Percentiles rank a stretch among this genome's conserved stretches.
These are phyloP conservation scores for Trametes polyzona DNA, from an alignment of 1,284 basidiomycete species.

Conservation along the genomic window DNA sequence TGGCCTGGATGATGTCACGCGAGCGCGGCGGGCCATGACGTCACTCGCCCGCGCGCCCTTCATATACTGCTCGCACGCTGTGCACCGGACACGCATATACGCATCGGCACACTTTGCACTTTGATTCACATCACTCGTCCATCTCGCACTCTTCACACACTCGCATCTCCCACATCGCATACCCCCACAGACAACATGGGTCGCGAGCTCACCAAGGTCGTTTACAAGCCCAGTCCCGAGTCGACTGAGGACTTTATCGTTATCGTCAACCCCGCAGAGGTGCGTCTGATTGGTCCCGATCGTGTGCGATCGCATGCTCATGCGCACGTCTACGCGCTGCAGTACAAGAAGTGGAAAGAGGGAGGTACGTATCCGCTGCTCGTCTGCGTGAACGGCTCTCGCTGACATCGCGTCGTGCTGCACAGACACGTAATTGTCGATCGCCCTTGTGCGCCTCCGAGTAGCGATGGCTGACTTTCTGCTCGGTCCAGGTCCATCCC, in stretches of 20 bases:
- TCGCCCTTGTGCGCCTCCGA: not conserved
- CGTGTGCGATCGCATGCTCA: conserved; percentile 15
- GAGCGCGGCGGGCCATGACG: conserved; percentile 18
- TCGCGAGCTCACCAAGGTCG: conserved; percentile 62
- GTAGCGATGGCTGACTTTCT: conserved; percentile 6
- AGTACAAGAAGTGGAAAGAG: conserved; percentile 80
- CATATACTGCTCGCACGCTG: conserved; percentile 16
- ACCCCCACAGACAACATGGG: conserved; percentile 15
- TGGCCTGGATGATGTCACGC: conserved; percentile 29
- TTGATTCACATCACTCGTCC: not conserved
- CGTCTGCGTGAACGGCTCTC: conserved; percentile 22
- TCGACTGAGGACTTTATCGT: conserved; percentile 72
- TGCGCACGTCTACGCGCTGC: conserved; percentile 6
- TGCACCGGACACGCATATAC: conserved; percentile 3
- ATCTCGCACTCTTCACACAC: not conserved
- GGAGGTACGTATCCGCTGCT: conserved; percentile 59
- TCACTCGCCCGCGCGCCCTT: conserved; percentile 17
- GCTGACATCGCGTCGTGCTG: conserved; percentile 22
- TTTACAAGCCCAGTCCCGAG: conserved; percentile 76
- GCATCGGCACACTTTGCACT: conserved; percentile 2
- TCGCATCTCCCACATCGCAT: not conserved
- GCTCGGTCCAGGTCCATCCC: conserved; percentile 57
- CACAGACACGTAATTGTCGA: conserved; percentile 65
- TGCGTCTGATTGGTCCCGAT: conserved; percentile 37
- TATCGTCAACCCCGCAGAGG: conserved; percentile 71